phyloP scores from a whole-genome alignment of 2,329 filamentous ascomycete genomes.

The Colletotrichum cereale region DNA sequence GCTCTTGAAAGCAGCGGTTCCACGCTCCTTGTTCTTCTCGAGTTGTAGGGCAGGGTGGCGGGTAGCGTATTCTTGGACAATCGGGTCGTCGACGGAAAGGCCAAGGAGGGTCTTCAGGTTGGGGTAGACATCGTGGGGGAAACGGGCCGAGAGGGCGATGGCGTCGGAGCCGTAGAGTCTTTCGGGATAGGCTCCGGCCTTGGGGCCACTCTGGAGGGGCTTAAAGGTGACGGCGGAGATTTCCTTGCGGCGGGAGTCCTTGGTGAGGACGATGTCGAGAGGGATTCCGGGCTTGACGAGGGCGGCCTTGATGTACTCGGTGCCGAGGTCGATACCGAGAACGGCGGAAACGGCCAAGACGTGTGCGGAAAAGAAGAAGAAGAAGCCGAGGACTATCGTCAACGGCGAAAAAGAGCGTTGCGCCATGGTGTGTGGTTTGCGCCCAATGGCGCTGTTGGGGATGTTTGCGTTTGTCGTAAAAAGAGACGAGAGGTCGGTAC shows the following conservation, averaged over 20 bases:
- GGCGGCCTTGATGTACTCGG: constrained; percentile 95
- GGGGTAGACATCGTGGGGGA: constrained; percentile 92
- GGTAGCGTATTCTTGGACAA: constrained; percentile 77
- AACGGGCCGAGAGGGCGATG: constrained; percentile 85
- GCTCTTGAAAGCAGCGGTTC: constrained; percentile 87
- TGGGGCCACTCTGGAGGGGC: constrained; percentile 75
- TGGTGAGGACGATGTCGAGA: constrained; percentile 96
- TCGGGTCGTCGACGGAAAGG: constrained; percentile 69
- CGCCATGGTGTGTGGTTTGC: constrained; percentile 48
- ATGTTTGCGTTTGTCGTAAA: constrained; percentile 10
- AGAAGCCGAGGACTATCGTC: constrained; percentile 53
- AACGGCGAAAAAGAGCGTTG: constrained; percentile 51
- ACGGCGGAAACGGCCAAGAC: constrained; percentile 76
- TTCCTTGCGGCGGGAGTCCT: constrained; percentile 98
- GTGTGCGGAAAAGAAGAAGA: constrained; percentile 60
- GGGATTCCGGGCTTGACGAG: constrained; percentile 97
- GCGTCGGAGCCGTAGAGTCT: constrained; percentile 93
- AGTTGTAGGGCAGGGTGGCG: constrained; percentile 85
- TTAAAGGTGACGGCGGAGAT: constrained; percentile 93
- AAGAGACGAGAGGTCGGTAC: constrained; percentile 19
- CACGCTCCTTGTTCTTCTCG: constrained; percentile 68
- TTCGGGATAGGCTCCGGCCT: constrained; percentile 81
- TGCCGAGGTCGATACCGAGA: constrained; percentile 92
- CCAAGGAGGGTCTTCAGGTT: constrained; percentile 95
- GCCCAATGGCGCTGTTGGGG: constrained; percentile 38